Evolutionary conservation across 192 early-diverging fungal species (phyloP).

Genomic region (Umbelopsis sp.): DNA sequence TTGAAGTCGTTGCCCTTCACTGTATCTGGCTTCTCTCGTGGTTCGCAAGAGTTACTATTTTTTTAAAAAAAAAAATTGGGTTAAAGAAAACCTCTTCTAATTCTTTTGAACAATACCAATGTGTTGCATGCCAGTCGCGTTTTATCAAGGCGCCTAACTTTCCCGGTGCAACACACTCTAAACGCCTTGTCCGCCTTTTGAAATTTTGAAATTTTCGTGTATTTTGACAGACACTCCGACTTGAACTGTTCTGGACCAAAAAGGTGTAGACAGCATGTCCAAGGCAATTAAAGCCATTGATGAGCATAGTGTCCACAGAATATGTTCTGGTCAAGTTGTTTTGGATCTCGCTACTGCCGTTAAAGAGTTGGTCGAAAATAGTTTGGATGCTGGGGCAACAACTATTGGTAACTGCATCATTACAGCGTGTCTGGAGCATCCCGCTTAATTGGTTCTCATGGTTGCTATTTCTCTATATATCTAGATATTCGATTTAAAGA

Average conservation of each 20-base stretch:
- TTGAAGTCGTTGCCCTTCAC: no score
- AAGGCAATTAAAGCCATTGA: constrained; percentile 55
- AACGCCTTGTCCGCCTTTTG: no score
- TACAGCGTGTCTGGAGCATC: background rate
- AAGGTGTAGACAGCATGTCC: background rate
- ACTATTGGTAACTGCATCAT: constrained; percentile 50
- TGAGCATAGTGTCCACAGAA: constrained; percentile 64
- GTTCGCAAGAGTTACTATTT: no score
- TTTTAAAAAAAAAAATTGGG: no score
- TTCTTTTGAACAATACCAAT: no score
- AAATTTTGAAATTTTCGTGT: background rate
- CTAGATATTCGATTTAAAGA: constrained; percentile 81
- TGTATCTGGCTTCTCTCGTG: no score
- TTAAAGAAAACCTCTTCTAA: no score
- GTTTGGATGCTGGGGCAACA: constrained; percentile 85
- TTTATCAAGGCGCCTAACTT: no score
- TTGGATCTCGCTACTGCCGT: constrained; percentile 79
- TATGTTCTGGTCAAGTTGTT: constrained; percentile 91
- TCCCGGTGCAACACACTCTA: no score
- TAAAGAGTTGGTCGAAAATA: constrained; percentile 97
- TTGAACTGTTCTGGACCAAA: background rate
- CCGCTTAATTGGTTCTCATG: background rate
- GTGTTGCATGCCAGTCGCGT: no score
- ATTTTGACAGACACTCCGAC: background rate
- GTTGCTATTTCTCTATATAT: background rate